phyloP scores from a whole-genome alignment of 805 yeast genomes.

The Clavispora fructus region DNA sequence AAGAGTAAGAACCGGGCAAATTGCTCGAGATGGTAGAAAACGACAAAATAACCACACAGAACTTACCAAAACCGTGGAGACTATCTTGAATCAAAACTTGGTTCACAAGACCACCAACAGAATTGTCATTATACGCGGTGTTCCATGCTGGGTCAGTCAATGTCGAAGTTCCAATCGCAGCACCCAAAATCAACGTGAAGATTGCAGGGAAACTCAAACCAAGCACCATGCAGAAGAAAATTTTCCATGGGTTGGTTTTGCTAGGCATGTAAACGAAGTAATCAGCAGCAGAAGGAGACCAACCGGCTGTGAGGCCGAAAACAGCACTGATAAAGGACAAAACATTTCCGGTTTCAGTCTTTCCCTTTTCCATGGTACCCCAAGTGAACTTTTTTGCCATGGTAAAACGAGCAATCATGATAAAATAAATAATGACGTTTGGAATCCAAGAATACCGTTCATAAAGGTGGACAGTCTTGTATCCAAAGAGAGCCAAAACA shows the following conservation, averaged over 20 bases:
- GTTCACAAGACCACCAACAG: slow-evolving; percentile 31
- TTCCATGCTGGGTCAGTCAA: slow-evolving; percentile 22
- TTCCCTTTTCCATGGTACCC: slow-evolving; percentile 25
- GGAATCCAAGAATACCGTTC: slow-evolving; percentile 32
- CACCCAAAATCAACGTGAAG: slow-evolving; percentile 27
- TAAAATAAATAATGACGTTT: slow-evolving; percentile 22
- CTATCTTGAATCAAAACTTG: slow-evolving; percentile 23
- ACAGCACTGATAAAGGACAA: slow-evolving; percentile 23
- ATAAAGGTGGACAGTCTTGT: slow-evolving; percentile 25
- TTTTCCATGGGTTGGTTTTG: slow-evolving; percentile 22
- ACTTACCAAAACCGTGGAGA: slow-evolving; percentile 28
- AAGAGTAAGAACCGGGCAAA: slow-evolving; percentile 30
- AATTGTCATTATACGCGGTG: slow-evolving; percentile 21
- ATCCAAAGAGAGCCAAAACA: slow-evolving; percentile 27
- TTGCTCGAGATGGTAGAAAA: slow-evolving; percentile 28
- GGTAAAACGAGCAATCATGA: slow-evolving; percentile 24
- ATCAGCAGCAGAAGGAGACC: slow-evolving; percentile 31
- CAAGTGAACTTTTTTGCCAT: slow-evolving; percentile 20
- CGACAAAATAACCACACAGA: slow-evolving; percentile 27
- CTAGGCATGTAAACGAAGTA: slow-evolving; percentile 29
- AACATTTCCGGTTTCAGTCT: slow-evolving; percentile 22
- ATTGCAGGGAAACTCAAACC: slow-evolving; percentile 25
- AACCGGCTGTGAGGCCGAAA: slow-evolving; percentile 31
- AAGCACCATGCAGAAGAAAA: slow-evolving; percentile 20
- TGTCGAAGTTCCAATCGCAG: slow-evolving; percentile 28